Evolutionary conservation across 2,329 filamentous ascomycete species (phyloP).

Genomic region (Apiospora hydei): DNA sequence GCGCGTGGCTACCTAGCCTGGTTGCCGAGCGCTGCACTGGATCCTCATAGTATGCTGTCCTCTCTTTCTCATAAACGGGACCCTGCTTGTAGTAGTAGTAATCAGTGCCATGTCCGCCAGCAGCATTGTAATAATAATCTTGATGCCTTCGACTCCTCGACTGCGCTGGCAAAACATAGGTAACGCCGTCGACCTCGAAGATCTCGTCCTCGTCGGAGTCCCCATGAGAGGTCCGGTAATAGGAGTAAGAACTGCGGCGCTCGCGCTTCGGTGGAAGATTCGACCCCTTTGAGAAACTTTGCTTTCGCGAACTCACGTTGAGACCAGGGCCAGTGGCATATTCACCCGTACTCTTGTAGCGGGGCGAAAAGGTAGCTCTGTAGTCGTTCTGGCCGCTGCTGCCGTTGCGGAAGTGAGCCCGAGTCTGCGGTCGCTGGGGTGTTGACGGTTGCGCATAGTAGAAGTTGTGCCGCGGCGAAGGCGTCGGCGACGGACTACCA

Average conservation of each 20-base stretch:
- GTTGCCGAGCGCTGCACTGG: conserved; percentile 47
- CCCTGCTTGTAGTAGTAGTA: conserved; percentile 63
- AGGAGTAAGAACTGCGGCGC: conserved; percentile 64
- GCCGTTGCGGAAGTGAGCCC: conserved; percentile 55
- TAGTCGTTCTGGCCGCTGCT: conserved; percentile 51
- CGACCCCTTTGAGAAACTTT: conserved; percentile 46
- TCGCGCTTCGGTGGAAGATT: conserved; percentile 55
- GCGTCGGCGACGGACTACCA: conserved; percentile 63
- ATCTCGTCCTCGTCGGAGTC: conserved; percentile 71
- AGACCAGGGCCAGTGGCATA: conserved; percentile 63
- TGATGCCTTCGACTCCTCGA: conserved; percentile 49
- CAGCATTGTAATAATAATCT: conserved; percentile 50
- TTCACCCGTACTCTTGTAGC: conserved; percentile 68
- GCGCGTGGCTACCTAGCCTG: conserved; percentile 48
- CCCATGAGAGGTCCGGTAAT: conserved; percentile 67
- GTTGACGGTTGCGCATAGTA: conserved; percentile 49
- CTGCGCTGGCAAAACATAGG: conserved; percentile 60
- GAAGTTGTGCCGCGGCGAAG: conserved; percentile 61
- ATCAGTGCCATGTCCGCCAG: conserved; percentile 66
- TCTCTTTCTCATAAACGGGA: conserved; percentile 46
- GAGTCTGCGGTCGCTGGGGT: conserved; percentile 62
- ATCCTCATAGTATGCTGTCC: conserved; percentile 51
- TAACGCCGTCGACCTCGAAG: conserved; percentile 61
- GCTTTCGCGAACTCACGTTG: conserved; percentile 65
- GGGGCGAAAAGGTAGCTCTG: conserved; percentile 62